Percentiles rank a stretch among this genome's conserved stretches.
Evolutionary conservation across 2,329 filamentous ascomycete genomes (phyloP).

Genomic region (Colletotrichum filicis): DNA sequence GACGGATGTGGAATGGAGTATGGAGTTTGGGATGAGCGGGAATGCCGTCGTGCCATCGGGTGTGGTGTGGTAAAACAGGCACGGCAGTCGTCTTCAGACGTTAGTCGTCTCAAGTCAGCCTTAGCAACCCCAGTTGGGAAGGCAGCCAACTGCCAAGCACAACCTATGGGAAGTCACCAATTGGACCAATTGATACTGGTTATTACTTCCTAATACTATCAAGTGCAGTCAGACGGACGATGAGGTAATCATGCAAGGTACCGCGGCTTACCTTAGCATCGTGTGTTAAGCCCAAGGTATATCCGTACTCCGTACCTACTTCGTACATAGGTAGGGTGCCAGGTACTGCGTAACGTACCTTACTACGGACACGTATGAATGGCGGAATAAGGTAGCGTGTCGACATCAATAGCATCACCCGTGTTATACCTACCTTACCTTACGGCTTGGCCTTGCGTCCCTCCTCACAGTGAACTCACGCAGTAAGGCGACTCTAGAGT

Average conservation of each 20-base stretch:
- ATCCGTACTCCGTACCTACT: not conserved
- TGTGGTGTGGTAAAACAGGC: slow-evolving; percentile 23
- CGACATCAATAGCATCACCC: not conserved
- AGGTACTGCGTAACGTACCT: too few species aligned
- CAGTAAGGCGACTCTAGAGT: not conserved
- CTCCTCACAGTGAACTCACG: not conserved
- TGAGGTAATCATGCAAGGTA: not conserved
- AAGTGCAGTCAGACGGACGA: not conserved
- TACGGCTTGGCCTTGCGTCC: not conserved
- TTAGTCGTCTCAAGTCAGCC: slow-evolving; percentile 31
- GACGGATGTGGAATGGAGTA: not conserved
- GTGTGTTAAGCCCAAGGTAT: not conserved
- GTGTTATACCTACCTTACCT: not conserved
- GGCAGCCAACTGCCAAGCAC: not conserved
- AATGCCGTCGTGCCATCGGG: slow-evolving; percentile 28
- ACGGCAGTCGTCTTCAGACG: slow-evolving; percentile 30
- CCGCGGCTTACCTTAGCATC: not conserved
- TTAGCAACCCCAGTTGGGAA: not conserved
- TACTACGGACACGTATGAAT: too few species aligned
- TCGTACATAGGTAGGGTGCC: too few species aligned
- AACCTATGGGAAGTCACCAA: not conserved
- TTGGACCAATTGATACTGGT: too few species aligned
- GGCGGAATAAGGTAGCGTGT: not conserved
- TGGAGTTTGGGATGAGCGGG: slow-evolving; percentile 14
- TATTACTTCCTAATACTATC: not conserved